Conservation (phyloP, 1,284 basidiomycete species). For the Wolfiporia cocos region DNA sequence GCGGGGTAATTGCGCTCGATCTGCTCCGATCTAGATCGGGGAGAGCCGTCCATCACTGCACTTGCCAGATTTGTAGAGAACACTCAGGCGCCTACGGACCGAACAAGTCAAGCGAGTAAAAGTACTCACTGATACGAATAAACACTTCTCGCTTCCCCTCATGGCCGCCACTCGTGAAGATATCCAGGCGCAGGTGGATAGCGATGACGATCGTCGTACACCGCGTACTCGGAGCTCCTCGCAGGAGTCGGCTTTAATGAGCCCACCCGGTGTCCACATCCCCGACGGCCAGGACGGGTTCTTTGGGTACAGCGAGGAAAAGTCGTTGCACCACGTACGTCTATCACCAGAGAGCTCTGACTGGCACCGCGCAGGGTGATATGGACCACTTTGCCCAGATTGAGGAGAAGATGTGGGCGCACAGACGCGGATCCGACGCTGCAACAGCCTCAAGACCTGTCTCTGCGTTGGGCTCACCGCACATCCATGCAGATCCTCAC, state of each 20-base stretch:
- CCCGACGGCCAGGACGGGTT: conserved; percentile 63
- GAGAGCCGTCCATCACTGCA: too few species aligned
- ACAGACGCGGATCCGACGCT: conserved; percentile 41
- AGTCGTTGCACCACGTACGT: conserved; percentile 64
- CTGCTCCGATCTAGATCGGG: too few species aligned
- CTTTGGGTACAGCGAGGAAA: conserved; percentile 74
- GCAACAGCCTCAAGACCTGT: conserved; percentile 27
- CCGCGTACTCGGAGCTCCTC: conserved; percentile 5
- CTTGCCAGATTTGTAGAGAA: too few species aligned
- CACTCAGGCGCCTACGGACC: too few species aligned
- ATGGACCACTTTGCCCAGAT: too few species aligned
- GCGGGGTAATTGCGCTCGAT: too few species aligned
- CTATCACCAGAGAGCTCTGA: too few species aligned
- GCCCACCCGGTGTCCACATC: conserved; percentile 35
- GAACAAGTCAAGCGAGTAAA: too few species aligned
- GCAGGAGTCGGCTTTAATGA: conserved; percentile 2
- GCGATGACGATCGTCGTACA: conserved; percentile 1
- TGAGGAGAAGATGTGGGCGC: conserved; percentile 63
- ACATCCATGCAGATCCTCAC: conserved; percentile 31
- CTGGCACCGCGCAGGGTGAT: too few species aligned
- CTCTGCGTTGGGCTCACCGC: conserved; percentile 23
- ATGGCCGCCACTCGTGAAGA: background rate
- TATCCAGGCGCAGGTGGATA: background rate
- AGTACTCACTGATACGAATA: too few species aligned
- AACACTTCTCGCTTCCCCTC: too few species aligned